Evolutionary conservation across 2,329 filamentous ascomycete genomes (phyloP), one percentile per base, ranked within the genome.

Genomic region (Monosporascus sp.): DNA sequence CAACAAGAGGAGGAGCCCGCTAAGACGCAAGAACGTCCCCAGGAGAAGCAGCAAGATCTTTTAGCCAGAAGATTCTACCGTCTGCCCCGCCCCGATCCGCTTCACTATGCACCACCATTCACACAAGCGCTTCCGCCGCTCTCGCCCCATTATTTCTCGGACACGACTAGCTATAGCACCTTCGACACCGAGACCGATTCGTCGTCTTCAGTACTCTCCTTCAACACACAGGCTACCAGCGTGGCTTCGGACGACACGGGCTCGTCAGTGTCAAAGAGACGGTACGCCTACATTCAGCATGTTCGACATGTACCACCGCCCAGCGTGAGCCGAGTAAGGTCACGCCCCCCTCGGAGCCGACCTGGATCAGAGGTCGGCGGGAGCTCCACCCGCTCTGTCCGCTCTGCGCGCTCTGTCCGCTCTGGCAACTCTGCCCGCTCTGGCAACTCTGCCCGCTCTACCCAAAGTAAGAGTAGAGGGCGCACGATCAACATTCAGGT

Each of bases 191-290:
- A 71, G 51, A 71, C 69, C 11, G 70, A 72, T 52, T 68, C 70
- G 20, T 64, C 63, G 9, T 67, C 65, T 0, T 72, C 70, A 0
- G 69, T 71, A 24, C 64, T 72, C 37, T 72, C 70, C 7, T 57
- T 66, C 48, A 72, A 66, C 56, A 73, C 71, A 3, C 63, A 72
- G 48, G 70, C 70, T 35, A 72, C 71, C 7, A 72, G 68, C 24
- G 67, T 72, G 38, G 60, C 63, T 53, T 72, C 70, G 7, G 66
- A 65, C 51, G 53, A 50, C 49, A 60, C 58, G 20, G 52, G 56
- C 2, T 51, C 60, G 37, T 58, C 53, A 37, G 63, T 62, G 37
- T 52, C 54, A 11, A 51, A 57, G 7, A 61, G 59, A 47, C 60
- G 58, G 14, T 59, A 60, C 2, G 56, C 59, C 31, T 63, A 65